Evolutionary conservation across 2,329 filamentous ascomycete species (phyloP), one percentile per base, ranked within the genome.

Genomic region (Monosporascus sp.): DNA sequence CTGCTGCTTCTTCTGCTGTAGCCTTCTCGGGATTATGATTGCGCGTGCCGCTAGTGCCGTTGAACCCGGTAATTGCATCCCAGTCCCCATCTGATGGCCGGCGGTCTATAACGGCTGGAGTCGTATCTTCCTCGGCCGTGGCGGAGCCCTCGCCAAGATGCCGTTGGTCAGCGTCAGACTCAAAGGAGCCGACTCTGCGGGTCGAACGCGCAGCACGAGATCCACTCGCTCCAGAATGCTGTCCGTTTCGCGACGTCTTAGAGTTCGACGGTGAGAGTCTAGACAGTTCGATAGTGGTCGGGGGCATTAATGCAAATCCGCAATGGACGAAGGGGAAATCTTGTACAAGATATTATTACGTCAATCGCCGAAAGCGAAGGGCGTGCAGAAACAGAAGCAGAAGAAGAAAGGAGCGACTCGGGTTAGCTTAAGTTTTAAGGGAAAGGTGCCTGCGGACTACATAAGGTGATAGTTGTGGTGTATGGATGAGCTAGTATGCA

Each of bases 121-220:
- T 35, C 22, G 36, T 46, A n/a, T 31, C 43, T 7, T 31, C 43
- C 9, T 51, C 56, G 50, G 53, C 56, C 54, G 49, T 31, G 8
- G 64, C 54, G 55, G 57, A 64, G 59, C 54, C 65, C 64, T 64
- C 51, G 49, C 49, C 35, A 14, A 51, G 25, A 48, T 45, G 46
- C 20, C 48, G 20, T 57, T 35, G 31, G 31, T 67, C 43, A 46
- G 22, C 24, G 43, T 46, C 24, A 27, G 43, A 18, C 43, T 46
- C 39, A 6, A 43, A 43, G n/a, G 39, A 24, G 39, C 20, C 39
- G 7, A 43, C 39, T 24, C 14, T 18, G 18, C 17, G 18, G 39
- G 39, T 43, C 11, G 39, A 14, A 24, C 9, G 4, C 22, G n/a
- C 43, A 46, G 43, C 22, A 22, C 22, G 22, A n/a, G 43, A 31